These are phyloP conservation scores for Adansonia rubrostipa DNA, from an alignment of 441 rosid genomes.

Conservation along the genomic window DNA sequence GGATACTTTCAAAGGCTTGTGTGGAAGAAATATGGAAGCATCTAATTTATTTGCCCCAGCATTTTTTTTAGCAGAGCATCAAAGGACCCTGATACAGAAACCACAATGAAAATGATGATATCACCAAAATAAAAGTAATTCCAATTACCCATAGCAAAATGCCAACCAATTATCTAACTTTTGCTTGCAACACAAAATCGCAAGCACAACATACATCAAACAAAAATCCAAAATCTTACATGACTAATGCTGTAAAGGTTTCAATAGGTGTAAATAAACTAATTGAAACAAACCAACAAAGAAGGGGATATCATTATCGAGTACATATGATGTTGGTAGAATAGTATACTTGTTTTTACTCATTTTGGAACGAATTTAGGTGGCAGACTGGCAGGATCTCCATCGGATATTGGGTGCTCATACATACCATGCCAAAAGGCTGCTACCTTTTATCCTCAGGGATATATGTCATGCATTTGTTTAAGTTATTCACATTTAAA, in stretches of 20 bases:
- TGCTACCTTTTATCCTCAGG: neutral
- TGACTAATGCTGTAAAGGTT: neutral
- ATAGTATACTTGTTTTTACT: neutral
- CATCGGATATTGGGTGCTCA: neutral
- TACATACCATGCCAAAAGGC: neutral
- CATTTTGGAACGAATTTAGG: neutral
- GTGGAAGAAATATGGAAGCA: neutral
- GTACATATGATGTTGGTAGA: neutral
- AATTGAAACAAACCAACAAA: neutral
- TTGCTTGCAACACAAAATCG: neutral
- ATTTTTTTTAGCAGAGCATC: neutral
- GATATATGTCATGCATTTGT: neutral
- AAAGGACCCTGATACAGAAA: neutral
- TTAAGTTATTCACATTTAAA: constrained; percentile 8
- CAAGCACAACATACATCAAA: neutral
- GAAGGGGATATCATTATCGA: neutral
- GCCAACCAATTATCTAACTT: constrained; percentile 2
- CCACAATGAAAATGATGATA: neutral
- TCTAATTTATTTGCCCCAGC: neutral
- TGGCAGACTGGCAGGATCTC: neutral
- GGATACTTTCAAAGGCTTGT: neutral
- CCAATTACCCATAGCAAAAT: neutral
- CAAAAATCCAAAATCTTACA: neutral
- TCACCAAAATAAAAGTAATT: neutral
- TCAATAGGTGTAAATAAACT: constrained; percentile 11